phyloP scores from a whole-genome alignment of 75 land plant genomes.

The Larix kaempferi region DNA sequence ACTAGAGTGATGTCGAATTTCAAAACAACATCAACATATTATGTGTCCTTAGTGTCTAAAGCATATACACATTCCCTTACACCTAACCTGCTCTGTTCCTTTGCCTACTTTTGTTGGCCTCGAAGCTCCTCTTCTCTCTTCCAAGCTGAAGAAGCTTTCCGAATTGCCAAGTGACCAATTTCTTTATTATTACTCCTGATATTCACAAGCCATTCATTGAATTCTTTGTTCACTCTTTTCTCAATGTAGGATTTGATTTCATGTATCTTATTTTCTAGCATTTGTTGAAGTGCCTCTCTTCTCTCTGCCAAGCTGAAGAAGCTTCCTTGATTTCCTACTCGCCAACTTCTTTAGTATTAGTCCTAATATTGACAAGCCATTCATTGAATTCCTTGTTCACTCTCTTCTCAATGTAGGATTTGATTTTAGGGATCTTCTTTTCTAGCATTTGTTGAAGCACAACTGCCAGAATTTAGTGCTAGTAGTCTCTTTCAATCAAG shows the following conservation, averaged over 20 bases:
- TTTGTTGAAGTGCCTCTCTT: constrained; percentile 33
- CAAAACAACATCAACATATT: constrained; percentile 27
- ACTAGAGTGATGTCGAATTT: constrained; percentile 79
- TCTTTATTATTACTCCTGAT: constrained; percentile 67
- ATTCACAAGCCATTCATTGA: constrained; percentile 93
- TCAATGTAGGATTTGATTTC: constrained; percentile 64
- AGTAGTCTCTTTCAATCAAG: constrained; percentile 66
- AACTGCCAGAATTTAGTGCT: constrained; percentile 51
- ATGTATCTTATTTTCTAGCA: constrained; percentile 69
- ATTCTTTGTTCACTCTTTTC: constrained; percentile 63
- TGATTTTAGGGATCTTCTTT: constrained; percentile 63
- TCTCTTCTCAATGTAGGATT: constrained; percentile 63
- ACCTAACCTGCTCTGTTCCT: constrained; percentile 69
- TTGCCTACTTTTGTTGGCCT: constrained; percentile 68
- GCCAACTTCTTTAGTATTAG: constrained; percentile 66
- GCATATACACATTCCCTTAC: constrained; percentile 57
- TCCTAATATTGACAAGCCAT: constrained; percentile 88
- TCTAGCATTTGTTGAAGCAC: constrained; percentile 50
- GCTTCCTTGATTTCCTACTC: constrained; percentile 85
- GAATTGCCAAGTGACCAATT: constrained; percentile 87
- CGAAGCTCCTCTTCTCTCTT: constrained; percentile 93
- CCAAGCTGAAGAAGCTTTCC: constrained; percentile 74
- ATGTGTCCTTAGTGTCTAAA: constrained; percentile 71
- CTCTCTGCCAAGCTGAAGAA: constrained; percentile 76
- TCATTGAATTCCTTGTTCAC: constrained; percentile 78